phyloP scores from a whole-genome alignment of 148 eudicot genomes.

The Agrostemma githago region DNA sequence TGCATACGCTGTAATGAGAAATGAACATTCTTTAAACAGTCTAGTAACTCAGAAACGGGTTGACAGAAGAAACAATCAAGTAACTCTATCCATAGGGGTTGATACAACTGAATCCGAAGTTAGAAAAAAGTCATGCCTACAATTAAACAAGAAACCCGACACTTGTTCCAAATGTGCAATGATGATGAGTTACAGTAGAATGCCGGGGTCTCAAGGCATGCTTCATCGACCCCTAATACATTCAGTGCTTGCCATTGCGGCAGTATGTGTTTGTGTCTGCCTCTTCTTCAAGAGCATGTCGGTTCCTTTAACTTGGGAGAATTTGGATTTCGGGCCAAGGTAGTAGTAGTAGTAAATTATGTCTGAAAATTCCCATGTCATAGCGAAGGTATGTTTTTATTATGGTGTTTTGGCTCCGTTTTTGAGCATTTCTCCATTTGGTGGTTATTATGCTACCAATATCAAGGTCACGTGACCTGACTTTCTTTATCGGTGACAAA shows the following conservation, averaged over 20 bases:
- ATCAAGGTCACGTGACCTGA: background rate
- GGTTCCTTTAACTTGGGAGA: slow-evolving; percentile 64
- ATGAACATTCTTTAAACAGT: slow-evolving; percentile 25
- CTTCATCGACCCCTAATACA: slow-evolving; percentile 70
- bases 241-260: slow-evolving; percentile 79
- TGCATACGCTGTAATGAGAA: slow-evolving; percentile 34
- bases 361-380: background rate
- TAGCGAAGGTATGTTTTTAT: background rate
- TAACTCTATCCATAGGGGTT: slow-evolving; percentile 21
- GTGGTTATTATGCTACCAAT: background rate
- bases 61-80: slow-evolving; percentile 24
- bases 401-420: background rate
- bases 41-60: slow-evolving; percentile 27
- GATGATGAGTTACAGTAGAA: slow-evolving; percentile 36
- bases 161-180: slow-evolving; percentile 71
- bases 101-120: slow-evolving; percentile 20
- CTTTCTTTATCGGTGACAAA: background rate
- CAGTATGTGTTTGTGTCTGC: slow-evolving; percentile 90
- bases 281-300: slow-evolving; percentile 54
- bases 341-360: slow-evolving; percentile 1
- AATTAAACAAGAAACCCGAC: slow-evolving; percentile 15
- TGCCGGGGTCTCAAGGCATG: slow-evolving; percentile 43
- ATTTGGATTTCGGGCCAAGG: slow-evolving; percentile 49
- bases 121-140: slow-evolving; percentile 24
- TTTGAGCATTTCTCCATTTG: background rate